These are phyloP conservation scores for Citrus sinensis DNA, from an alignment of 345 rosid species.

Conservation along the genomic window DVS_A1.0 CM039167.1:10727501-10728000, in stretches of 20 bases:
- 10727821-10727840: conserved; percentile 31
- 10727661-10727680: conserved; percentile 38
- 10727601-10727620: conserved; percentile 36
- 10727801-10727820: conserved; percentile 40
- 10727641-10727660: conserved; percentile 57
- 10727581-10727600: conserved; percentile 37
- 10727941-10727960: background rate
- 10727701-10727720: background rate
- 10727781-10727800: background rate
- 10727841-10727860: conserved; percentile 44
- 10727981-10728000: conserved; percentile 90
- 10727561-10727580: conserved; percentile 40
- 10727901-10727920: background rate
- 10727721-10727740: background rate
- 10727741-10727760: background rate
- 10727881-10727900: conserved; percentile 42
- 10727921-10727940: background rate
- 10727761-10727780: background rate
- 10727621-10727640: conserved; percentile 40
- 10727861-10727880: conserved; percentile 48
- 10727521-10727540: no score
- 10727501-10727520: background rate
- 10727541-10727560: conserved; percentile 15
- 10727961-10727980: conserved; percentile 25
- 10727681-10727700: conserved; percentile 32